phyloP scores from a whole-genome alignment of 2,329 filamentous ascomycete genomes.

The Clonostachys chloroleuca region DNA sequence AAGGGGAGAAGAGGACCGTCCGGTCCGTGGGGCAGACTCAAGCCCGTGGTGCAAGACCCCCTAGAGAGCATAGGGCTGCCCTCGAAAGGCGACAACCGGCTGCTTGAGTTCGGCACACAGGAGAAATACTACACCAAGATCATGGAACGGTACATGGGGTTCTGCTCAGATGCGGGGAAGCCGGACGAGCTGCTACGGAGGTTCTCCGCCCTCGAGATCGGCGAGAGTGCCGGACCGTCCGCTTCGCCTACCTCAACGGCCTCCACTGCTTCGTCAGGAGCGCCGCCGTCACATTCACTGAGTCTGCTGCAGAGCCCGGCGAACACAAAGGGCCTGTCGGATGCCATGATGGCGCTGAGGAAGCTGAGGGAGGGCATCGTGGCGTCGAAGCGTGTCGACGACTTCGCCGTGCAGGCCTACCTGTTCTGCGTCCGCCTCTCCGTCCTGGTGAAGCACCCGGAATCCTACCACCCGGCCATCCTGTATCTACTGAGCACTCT shows the following conservation, averaged over 20 bases:
- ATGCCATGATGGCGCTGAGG: constrained; percentile 77
- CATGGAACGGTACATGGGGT: constrained; percentile 82
- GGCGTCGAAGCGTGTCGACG: constrained; percentile 68
- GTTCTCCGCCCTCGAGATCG: constrained; percentile 58
- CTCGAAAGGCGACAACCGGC: constrained; percentile 82
- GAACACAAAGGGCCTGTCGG: constrained; percentile 62
- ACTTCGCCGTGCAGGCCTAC: constrained; percentile 85
- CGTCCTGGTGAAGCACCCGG: constrained; percentile 75
- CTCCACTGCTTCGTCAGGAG: not conserved
- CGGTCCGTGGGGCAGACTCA: constrained; percentile 65
- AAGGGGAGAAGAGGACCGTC: constrained; percentile 30
- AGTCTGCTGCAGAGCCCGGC: constrained; percentile 12
- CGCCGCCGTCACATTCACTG: constrained; percentile 1
- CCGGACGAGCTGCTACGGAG: constrained; percentile 70
- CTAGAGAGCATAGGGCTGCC: constrained; percentile 80
- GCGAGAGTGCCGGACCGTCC: not conserved
- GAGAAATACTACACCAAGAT: constrained; percentile 85
- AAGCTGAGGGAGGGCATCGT: constrained; percentile 90
- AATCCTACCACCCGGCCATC: constrained; percentile 87
- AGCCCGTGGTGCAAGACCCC: constrained; percentile 69
- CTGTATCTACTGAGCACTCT: constrained; percentile 72
- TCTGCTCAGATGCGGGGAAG: constrained; percentile 72
- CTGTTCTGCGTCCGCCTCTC: constrained; percentile 85
- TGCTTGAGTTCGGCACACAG: constrained; percentile 73
- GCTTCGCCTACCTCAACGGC: not conserved